Evolutionary conservation across 257 asterid genomes (phyloP).

Genomic region (Solanum acaule): DNA sequence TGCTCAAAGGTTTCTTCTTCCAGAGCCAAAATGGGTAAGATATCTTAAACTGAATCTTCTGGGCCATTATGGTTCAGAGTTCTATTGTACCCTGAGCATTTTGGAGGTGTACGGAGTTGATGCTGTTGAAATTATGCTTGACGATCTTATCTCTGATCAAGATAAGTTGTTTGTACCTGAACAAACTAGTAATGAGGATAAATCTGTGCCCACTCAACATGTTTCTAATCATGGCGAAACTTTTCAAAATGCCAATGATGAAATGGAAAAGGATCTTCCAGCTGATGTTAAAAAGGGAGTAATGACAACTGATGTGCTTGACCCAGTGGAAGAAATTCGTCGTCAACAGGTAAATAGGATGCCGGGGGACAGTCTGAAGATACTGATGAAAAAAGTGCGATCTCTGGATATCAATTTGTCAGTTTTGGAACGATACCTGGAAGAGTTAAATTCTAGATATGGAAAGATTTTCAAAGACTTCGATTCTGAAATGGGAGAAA

Average conservation of each 20-base stretch:
- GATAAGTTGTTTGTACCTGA: conserved; percentile 38
- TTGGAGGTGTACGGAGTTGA: conserved; percentile 91
- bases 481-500: conserved; percentile 55
- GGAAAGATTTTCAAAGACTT: conserved; percentile 56
- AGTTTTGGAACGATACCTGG: conserved; percentile 69
- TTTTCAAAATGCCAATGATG: conserved; percentile 32
- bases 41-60: conserved; percentile 61
- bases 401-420: conserved; percentile 81
- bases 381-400: conserved; percentile 75
- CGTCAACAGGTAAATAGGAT: conserved; percentile 72
- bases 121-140: conserved; percentile 97
- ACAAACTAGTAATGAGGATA: conserved; percentile 28
- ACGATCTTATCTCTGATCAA: conserved; percentile 64
- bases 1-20: conserved; percentile 58
- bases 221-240: conserved; percentile 21
- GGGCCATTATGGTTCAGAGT: conserved; percentile 85
- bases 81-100: conserved; percentile 81
- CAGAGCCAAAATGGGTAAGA: conserved; percentile 90
- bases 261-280: conserved; percentile 23
- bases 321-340: conserved; percentile 66
- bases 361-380: conserved; percentile 97
- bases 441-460: conserved; percentile 68
- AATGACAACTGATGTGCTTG: conserved; percentile 36
- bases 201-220: conserved; percentile 24
- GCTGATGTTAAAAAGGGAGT: conserved; percentile 32